A percentile compares a stretch with the other conserved stretches of the same genome.
Evolutionary conservation across 495 filamentous ascomycete genomes (phyloP).

Genomic region (Tuber calosporum): DNA sequence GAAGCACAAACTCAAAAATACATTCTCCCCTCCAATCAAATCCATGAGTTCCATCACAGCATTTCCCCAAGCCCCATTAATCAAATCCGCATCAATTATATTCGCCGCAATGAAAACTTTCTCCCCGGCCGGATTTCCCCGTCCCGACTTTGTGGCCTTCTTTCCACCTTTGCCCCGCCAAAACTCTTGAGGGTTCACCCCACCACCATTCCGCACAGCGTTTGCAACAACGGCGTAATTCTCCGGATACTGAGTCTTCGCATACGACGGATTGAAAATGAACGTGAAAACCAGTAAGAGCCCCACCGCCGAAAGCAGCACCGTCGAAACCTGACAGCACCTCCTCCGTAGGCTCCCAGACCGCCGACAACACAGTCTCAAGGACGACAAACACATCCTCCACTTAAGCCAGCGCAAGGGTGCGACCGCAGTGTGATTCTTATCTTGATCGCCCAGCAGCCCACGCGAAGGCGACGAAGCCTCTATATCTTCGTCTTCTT

Average conservation of each 20-base stretch:
- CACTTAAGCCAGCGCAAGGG: neutral
- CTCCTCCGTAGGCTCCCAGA: conserved; percentile 11
- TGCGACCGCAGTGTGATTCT: neutral
- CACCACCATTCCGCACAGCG: conserved; percentile 37
- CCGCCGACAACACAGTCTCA: conserved; percentile 10
- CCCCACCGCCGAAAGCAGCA: neutral
- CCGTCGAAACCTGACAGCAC: conserved; percentile 18
- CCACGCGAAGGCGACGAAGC: conserved; percentile 19
- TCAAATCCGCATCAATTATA: conserved; percentile 60
- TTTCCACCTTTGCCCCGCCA: conserved; percentile 34
- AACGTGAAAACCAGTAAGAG: conserved; percentile 47
- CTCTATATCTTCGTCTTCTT: conserved; percentile 20
- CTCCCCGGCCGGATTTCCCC: conserved; percentile 58
- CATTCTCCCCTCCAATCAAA: conserved; percentile 51
- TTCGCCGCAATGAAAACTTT: conserved; percentile 71
- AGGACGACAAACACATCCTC: neutral
- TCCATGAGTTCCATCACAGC: conserved; percentile 58
- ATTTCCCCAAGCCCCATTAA: conserved; percentile 60
- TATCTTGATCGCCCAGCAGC: conserved; percentile 6
- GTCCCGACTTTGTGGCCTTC: conserved; percentile 46
- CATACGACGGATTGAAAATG: conserved; percentile 57
- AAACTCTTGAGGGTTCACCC: conserved; percentile 23
- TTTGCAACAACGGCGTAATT: conserved; percentile 48
- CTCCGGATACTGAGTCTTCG: conserved; percentile 47
- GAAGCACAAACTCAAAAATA: conserved; percentile 47